Conservation (phyloP, 805 yeast species). For the Torulaspora indica region DNA sequence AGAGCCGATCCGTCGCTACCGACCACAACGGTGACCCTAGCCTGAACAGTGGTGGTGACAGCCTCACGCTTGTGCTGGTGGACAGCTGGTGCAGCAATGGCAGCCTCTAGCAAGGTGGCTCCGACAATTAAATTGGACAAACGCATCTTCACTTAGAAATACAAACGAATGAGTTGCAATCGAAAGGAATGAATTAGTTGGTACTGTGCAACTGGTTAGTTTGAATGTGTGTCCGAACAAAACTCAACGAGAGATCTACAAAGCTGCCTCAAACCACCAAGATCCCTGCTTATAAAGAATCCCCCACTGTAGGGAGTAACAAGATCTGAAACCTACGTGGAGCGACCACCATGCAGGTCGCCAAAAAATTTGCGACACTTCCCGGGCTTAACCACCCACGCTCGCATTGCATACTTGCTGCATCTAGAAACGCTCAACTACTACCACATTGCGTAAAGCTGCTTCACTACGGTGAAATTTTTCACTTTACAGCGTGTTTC, state of each 20-base stretch:
- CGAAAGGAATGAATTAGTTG: constrained; percentile 18
- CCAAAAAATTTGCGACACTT: not conserved
- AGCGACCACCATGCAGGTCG: constrained; percentile 3
- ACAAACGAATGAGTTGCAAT: constrained; percentile 4
- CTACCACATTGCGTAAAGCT: not conserved
- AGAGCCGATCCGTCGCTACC: constrained; percentile 28
- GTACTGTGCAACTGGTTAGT: constrained; percentile 8
- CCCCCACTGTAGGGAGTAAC: not conserved
- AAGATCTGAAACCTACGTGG: not conserved
- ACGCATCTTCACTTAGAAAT: constrained; percentile 38
- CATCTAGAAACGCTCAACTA: not conserved
- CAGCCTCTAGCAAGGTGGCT: constrained; percentile 47
- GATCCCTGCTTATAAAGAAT: not conserved
- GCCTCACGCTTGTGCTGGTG: constrained; percentile 57
- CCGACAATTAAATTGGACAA: constrained; percentile 45
- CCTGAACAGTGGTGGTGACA: constrained; percentile 49
- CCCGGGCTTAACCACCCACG: not conserved
- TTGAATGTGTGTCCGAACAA: not conserved
- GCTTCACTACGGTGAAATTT: not conserved
- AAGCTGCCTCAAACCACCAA: too few species aligned
- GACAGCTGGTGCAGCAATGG: constrained; percentile 55
- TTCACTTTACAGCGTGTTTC: constrained; percentile 2
- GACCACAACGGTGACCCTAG: constrained; percentile 38
- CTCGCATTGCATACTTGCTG: not conserved
- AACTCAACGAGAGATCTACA: too few species aligned